Percentiles rank a stretch among this genome's conserved stretches.
Evolutionary conservation across 495 filamentous ascomycete genomes (phyloP).

Genomic region (Aspergillus ostianus): DNA sequence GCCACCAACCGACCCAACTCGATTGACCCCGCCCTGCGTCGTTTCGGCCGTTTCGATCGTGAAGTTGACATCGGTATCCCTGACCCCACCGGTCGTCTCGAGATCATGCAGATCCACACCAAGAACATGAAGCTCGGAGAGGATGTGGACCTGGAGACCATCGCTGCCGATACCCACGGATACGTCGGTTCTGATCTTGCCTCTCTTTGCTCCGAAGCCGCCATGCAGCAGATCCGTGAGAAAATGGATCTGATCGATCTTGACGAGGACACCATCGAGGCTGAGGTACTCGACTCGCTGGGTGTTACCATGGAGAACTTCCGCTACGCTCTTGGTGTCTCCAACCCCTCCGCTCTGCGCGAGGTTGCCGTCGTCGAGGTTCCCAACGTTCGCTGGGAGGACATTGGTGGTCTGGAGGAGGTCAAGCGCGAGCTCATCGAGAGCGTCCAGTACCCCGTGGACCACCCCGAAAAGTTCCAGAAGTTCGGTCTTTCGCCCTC

Average conservation of each 20-base stretch:
- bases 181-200: constrained; percentile 98
- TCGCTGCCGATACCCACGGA: constrained; percentile 97
- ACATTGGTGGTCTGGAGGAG: constrained; percentile 96
- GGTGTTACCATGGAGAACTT: constrained; percentile 99
- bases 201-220: constrained; percentile 98
- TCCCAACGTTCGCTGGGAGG: constrained; percentile 98
- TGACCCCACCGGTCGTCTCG: constrained; percentile 96
- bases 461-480: constrained; percentile 99
- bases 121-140: constrained; percentile 99
- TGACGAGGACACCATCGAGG: constrained; percentile 98
- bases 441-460: constrained; percentile 97
- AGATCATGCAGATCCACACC: constrained; percentile 98
- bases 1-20: constrained; percentile 97
- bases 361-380: constrained; percentile 99
- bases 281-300: constrained; percentile 95
- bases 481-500: constrained; percentile 99
- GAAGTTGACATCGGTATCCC: constrained; percentile 98
- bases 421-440: constrained; percentile 99
- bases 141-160: constrained; percentile 94
- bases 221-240: constrained; percentile 99
- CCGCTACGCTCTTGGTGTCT: constrained; percentile 94
- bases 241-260: constrained; percentile 99
- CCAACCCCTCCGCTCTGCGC: constrained; percentile 97
- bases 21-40: constrained; percentile 89
- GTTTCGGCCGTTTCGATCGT: constrained; percentile 96